Evolutionary conservation across 768 basidiomycete genomes (phyloP).

Genomic region (Pholiota conissans): DNA sequence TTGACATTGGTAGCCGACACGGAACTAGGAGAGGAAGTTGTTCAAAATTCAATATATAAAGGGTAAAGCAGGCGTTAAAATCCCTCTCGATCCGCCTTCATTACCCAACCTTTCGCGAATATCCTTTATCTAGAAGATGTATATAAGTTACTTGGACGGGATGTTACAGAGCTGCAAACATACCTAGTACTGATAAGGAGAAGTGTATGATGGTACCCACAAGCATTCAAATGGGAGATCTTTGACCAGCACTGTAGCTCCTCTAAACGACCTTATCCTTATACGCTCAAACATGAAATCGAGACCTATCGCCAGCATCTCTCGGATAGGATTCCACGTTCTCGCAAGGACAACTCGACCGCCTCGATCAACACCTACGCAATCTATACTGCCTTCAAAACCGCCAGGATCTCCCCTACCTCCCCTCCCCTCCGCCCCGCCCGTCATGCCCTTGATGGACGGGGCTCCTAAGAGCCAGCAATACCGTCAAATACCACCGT

Average conservation of each 20-base stretch:
- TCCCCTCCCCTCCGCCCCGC: conserved; percentile 56
- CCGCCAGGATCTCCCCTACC: conserved; percentile 2
- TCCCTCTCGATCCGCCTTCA: neutral
- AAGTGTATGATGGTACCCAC: conserved; percentile 12
- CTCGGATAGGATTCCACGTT: conserved; percentile 5
- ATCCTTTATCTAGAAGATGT: conserved; percentile 5
- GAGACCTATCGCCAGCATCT: conserved; percentile 3
- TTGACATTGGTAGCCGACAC: conserved; percentile 3
- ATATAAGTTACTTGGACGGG: neutral
- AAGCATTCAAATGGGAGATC: conserved; percentile 12
- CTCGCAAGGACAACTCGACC: conserved; percentile 2
- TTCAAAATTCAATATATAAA: conserved; percentile 2
- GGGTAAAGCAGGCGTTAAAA: neutral
- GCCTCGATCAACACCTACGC: conserved; percentile 1
- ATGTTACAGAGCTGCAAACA: neutral
- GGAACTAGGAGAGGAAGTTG: neutral
- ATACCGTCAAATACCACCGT: conserved; percentile 81
- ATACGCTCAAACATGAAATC: conserved; percentile 8
- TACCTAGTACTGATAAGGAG: conserved; percentile 15
- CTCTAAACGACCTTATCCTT: conserved; percentile 8
- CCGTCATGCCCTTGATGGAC: conserved; percentile 61
- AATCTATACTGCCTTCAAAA: conserved; percentile 1
- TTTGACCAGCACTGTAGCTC: conserved; percentile 3
- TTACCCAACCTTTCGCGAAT: neutral
- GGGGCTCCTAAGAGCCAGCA: conserved; percentile 87